A percentile compares a stretch with the other conserved stretches of the same genome.
These are phyloP conservation scores for Coniferiporia weirii DNA, from an alignment of 1,284 basidiomycete genomes.

Conservation along the genomic window DNA sequence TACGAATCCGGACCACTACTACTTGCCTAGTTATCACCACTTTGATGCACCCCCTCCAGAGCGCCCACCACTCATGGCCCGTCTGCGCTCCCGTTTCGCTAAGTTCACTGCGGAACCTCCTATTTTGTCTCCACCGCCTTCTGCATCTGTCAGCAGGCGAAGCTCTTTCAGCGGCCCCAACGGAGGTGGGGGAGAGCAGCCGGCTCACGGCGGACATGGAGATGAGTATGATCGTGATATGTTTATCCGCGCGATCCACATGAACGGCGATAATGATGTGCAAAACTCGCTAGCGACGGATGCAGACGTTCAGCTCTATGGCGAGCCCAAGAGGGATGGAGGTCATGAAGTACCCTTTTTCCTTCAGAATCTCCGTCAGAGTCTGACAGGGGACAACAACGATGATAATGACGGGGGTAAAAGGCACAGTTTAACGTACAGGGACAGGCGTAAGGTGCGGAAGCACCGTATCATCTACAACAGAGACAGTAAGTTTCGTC, in stretches of 20 bases:
- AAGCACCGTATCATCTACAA: constrained; percentile 13
- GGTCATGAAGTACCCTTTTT: constrained; percentile 3
- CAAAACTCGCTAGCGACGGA: neutral
- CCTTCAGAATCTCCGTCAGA: neutral
- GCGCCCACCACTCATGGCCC: neutral
- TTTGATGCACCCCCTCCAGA: neutral
- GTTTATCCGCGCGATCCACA: constrained; percentile 5
- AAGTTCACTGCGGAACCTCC: constrained; percentile 1
- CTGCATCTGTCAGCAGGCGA: neutral
- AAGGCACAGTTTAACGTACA: constrained; percentile 1
- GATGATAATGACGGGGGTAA: neutral
- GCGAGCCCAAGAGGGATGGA: neutral
- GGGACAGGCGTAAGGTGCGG: constrained; percentile 6
- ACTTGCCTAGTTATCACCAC: neutral
- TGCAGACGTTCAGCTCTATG: constrained; percentile 9
- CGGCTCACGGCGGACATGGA: neutral
- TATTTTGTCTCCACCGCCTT: neutral
- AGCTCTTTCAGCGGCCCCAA: neutral
- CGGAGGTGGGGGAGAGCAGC: neutral
- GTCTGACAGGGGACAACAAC: neutral
- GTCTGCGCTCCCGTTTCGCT: neutral
- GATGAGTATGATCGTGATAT: neutral
- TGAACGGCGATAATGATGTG: constrained; percentile 1
- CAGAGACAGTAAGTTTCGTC: constrained; percentile 11
- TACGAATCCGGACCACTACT: neutral